Percentiles rank a stretch among this genome's conserved stretches.
Evolutionary conservation across 78 protist genomes (phyloP).

Genomic region (Emiliania huxleyi): DNA sequence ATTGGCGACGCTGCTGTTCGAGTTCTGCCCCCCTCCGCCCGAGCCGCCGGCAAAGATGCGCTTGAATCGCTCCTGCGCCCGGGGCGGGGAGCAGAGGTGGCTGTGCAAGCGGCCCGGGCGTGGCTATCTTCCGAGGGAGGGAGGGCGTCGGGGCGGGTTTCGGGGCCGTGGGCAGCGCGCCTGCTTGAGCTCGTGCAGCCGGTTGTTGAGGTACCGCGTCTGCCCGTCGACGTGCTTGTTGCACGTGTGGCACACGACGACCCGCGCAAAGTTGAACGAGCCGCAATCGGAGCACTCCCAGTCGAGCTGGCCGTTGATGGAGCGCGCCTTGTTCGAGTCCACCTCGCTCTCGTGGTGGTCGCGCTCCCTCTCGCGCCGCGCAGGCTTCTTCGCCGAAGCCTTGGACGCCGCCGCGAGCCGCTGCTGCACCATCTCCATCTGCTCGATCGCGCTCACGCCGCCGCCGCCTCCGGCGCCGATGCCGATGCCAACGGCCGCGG

Average conservation of each 20-base stretch:
- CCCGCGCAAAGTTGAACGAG: neutral
- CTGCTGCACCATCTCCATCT: neutral
- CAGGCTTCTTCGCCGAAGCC: too few species aligned
- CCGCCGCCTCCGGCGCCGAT: neutral
- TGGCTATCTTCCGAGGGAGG: neutral
- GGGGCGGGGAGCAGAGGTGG: neutral
- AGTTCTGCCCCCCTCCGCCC: neutral
- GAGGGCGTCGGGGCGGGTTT: neutral
- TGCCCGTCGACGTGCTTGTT: neutral
- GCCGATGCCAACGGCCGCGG: neutral
- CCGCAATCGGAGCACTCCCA: neutral
- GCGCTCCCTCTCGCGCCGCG: neutral
- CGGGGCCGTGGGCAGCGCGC: neutral
- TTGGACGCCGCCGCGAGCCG: neutral
- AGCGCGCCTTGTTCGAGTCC: neutral
- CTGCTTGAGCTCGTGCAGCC: conserved; percentile 8
- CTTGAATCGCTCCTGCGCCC: neutral
- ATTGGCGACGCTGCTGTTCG: too few species aligned
- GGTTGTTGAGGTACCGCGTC: neutral
- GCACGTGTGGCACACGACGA: neutral
- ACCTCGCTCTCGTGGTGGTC: neutral
- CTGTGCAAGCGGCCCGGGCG: neutral
- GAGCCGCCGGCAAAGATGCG: neutral
- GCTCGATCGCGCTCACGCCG: neutral
- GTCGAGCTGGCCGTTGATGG: neutral